Evolutionary conservation across 805 yeast genomes (phyloP), one percentile per base, ranked within the genome.

Genomic region (Yamadazyma sp.): DNA sequence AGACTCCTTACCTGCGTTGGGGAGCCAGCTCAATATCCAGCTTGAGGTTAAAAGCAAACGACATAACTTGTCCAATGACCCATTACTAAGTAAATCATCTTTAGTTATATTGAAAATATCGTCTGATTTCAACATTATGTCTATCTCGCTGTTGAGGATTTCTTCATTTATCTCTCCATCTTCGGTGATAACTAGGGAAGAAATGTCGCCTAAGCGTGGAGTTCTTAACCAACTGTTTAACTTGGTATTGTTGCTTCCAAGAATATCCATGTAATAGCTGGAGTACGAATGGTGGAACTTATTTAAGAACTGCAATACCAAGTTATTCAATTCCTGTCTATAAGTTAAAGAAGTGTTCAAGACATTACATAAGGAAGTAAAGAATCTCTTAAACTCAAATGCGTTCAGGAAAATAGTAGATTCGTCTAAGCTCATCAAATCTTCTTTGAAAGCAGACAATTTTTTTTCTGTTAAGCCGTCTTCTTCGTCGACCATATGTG

Each of bases 11-110:
- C 75, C 66, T 52, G 80, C 58, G 4, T 52, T 52, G 0, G 85
- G 82, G 29, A 85, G 64, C 84, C 89, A 81, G 12, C 64, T 49
- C 27, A 77, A 55, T 3, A 80, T 61, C 80, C 88, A 77, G 12
- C 68, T 60, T 1, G 82, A 46, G 3, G 84, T 74, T 10, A 75
- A 65, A 13, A 79, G 61, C 29, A 85, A 61, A 37, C 77, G 61
- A 9, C 81, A 64, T 3, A 80, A 64, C 14, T 73, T 69, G 32
- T 70, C 70, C 45, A 80, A 69, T 10, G 77, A 65, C 10, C 71
- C 71, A 12, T 64, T 54, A 42, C 78, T 85, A 29, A 84, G 61
- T 10, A 78, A 52, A 44, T 81, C 86, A 16, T 71, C 71, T 35
- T 72, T 71, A 5, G 60, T 58, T 11, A 67, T 54, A 6, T 50